Base-by-base conservation (phyloP, 345 rosid species). In the Microthlaspi erraticum region DNA sequence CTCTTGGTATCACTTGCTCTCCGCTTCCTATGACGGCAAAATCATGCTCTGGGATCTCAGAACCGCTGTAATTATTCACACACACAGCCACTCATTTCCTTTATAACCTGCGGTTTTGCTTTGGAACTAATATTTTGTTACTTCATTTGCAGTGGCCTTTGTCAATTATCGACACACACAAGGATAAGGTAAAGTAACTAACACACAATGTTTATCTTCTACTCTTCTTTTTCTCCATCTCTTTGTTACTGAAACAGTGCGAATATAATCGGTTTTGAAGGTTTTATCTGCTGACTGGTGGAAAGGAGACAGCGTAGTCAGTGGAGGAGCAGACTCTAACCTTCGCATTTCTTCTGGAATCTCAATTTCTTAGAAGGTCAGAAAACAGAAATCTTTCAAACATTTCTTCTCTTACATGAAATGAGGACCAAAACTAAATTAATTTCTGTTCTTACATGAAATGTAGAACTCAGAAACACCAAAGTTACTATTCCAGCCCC, bases 31-130 rank as follows among this genome's bases (percentile, higher is more conserved):
- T 74, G 99, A 95, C 66, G 99, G 99, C 77, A 92, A 92, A 86
- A 84, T 95, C 65, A 95, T 92, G 98, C 75, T 92, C 61, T 95
- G 99, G 99, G 99, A 92, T 86, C 83, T 92, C n/a, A 90, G 99
- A 81, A 95, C 99, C 42, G 98, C 97, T 80, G 99, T 95, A 68
- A 88, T 51, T 45, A 41, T 75, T 9, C 42, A 53, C 29, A 34
- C 64, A 55, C 23, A 51, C 37, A 1, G 29, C 3, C 18, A 37
- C 61, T 56, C 44, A 13, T 33, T 23, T 62, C 72, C 7, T 7
- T 56, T 70, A n/a, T 19, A 13, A 48, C 12, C 32, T 0, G 1
- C 1, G 0, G 13, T 48, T 62, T 41, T 1, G 2, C 13, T 42
- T 16, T 62, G 71, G 42, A 43, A 65, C 73, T 45, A 23, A 23